Base-by-base conservation (phyloP, 2,329 filamentous ascomycete species). In the Canariomyces notabilis region DNA sequence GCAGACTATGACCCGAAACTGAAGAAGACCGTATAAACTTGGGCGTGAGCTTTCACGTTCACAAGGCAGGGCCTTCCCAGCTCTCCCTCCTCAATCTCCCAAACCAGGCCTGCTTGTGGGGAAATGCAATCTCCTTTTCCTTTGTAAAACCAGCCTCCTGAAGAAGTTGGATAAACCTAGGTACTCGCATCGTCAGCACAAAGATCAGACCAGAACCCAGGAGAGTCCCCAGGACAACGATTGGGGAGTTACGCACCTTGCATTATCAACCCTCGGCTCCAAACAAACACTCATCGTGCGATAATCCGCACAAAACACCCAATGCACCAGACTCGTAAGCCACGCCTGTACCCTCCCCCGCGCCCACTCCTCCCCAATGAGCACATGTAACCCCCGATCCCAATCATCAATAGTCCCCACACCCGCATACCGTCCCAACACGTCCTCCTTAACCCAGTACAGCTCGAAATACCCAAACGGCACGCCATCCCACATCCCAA, bases 391-490 rank as follows among this genome's bases (percentile, higher is more conserved):
- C 0, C 93, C 93, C 6, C 93, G 75, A 58, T 97, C 91, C 67
- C 85, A 97, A 58, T 95, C 87, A 6, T 77, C 79, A 0, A 82
- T 80, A 0, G 38, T 37, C 0, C 46, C n/a, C n/a, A n/a, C 48
- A 63, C 82, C 75, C 4, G 94, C 66, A 53, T 88, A 75, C 38
- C 75, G 77, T 0, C 87, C 89, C 1, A 98, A 64, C 0, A 74
- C 70, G 60, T 97, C 93, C 63, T 98, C 93, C 60, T 95, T 95
- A 3, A 93, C 89, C 91, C 93, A 98, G 69, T 98, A 98, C 26
- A 98, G 77, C 70, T 98, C 93, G 62, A 98, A 96, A 64, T 94
- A 98, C 0, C 89, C 93, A 68, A 97, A 98, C 0, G 91, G 91
- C 50, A 91, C 85, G 9, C 89, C 90, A 57, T 97, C 89, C 87